Percentiles rank a stretch among this genome's conserved stretches.
Conservation (phyloP, 257 asterid species). For the Fraxinus anomala region DNA sequence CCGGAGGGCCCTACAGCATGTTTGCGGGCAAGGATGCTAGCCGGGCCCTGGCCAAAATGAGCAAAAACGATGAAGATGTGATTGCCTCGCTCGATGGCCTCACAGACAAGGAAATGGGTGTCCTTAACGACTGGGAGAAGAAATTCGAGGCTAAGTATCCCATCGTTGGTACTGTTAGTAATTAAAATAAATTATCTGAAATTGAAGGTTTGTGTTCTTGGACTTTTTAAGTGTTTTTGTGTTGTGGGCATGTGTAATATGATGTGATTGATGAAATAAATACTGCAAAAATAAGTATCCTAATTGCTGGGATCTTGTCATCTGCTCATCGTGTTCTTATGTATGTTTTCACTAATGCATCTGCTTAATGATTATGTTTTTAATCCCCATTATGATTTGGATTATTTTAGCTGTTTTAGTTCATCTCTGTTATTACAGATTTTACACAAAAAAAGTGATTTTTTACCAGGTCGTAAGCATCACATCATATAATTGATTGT, state of each 20-base stretch:
- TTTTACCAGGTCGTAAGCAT: no score
- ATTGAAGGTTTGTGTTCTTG: not conserved
- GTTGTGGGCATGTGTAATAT: not conserved
- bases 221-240: not conserved
- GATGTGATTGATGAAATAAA: not conserved
- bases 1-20: constrained; percentile 76
- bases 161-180: constrained; percentile 56
- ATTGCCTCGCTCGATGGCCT: constrained; percentile 67
- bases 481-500: no score
- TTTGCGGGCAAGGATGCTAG: constrained; percentile 97
- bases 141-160: constrained; percentile 96
- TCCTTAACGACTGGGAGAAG: constrained; percentile 90
- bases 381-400: no score
- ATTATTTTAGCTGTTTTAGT: no score
- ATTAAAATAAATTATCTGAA: not conserved
- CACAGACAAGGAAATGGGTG: constrained; percentile 81
- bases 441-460: no score
- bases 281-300: not conserved
- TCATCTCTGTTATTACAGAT: no score
- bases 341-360: not conserved
- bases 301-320: not conserved
- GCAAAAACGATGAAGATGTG: constrained; percentile 76
- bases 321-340: not conserved
- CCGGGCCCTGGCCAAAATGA: constrained; percentile 98
- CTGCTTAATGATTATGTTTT: no score